phyloP scores from a whole-genome alignment of 2,329 filamentous ascomycete species.

The Chaetomiaceae sp. region DNA sequence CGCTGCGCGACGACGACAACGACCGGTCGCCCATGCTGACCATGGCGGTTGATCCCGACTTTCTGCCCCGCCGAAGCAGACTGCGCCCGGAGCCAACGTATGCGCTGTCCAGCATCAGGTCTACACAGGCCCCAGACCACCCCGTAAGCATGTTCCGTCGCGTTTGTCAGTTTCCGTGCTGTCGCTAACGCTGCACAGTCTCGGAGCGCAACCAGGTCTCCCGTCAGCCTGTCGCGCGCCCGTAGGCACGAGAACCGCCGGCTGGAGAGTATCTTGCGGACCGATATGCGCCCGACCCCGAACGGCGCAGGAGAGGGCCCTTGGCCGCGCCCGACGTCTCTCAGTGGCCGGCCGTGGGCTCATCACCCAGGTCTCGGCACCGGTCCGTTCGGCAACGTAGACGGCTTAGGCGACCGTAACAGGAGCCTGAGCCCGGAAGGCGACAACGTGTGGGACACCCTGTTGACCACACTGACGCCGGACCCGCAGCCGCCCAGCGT shows the following conservation, averaged over 20 bases:
- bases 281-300: neutral
- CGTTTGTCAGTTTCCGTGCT: neutral
- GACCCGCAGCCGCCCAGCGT: conserved; percentile 75
- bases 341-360: no score
- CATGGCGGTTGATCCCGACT: conserved; percentile 17
- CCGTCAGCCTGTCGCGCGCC: neutral
- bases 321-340: neutral
- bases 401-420: conserved; percentile 79
- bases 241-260: neutral
- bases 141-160: conserved; percentile 4
- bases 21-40: neutral
- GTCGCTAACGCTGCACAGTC: conserved; percentile 14
- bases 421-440: conserved; percentile 72
- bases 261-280: neutral
- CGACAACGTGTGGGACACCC: conserved; percentile 67
- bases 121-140: conserved; percentile 17
- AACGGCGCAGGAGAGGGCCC: neutral
- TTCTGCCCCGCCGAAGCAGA: conserved; percentile 8
- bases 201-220: conserved; percentile 5
- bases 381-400: conserved; percentile 33
- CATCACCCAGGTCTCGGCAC: no score
- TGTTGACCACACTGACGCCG: conserved; percentile 72
- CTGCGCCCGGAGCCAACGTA: conserved; percentile 15
- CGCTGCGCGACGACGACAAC: conserved; percentile 11
- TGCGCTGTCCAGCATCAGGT: conserved; percentile 18